Conservation (phyloP, 495 filamentous ascomycete genomes). For the Lasiosphaeria hispida region DNA sequence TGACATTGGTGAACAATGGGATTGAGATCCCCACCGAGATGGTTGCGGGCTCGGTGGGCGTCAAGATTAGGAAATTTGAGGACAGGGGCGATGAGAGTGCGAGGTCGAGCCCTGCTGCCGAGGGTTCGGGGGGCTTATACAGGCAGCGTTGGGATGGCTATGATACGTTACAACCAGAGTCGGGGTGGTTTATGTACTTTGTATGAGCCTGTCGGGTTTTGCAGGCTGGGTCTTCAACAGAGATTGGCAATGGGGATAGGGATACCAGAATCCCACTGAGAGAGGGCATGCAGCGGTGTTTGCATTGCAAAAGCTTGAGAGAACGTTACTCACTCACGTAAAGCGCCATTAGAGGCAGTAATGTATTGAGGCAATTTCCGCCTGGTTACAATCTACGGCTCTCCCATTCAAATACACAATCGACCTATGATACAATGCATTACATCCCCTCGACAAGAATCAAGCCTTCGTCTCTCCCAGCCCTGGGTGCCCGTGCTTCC, state of each 20-base stretch:
- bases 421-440: neutral
- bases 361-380: too few species aligned
- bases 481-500: conserved; percentile 55
- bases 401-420: too few species aligned
- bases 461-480: conserved; percentile 31
- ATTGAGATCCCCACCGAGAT: conserved; percentile 34
- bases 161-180: conserved; percentile 39
- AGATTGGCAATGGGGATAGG: neutral
- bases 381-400: too few species aligned
- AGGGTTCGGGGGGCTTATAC: neutral
- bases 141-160: conserved; percentile 19
- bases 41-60: conserved; percentile 38
- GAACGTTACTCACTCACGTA: too few species aligned
- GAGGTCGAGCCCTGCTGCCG: conserved; percentile 11
- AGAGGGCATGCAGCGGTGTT: too few species aligned
- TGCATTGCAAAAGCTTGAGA: too few species aligned
- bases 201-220: conserved; percentile 19
- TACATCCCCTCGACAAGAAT: neutral
- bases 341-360: too few species aligned
- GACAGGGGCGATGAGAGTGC: conserved; percentile 4
- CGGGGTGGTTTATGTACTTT: conserved; percentile 43
- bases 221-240: neutral
- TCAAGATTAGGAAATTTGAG: conserved; percentile 23
- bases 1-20: conserved; percentile 32
- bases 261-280: too few species aligned